phyloP scores from a whole-genome alignment of 1,139 yeast species.

The Diutina sp. region DNA sequence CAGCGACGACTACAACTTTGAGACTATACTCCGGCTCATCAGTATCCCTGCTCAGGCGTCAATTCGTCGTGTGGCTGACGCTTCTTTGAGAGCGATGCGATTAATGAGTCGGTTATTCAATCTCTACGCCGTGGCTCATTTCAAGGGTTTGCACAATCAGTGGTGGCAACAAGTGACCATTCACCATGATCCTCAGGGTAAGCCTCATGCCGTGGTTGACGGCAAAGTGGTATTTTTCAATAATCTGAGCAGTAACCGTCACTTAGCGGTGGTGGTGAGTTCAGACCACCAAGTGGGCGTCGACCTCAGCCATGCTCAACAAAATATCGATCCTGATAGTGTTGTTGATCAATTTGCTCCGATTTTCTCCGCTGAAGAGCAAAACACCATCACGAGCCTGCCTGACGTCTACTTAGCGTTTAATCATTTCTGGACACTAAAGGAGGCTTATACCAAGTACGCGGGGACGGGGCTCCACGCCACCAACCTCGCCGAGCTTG shows the following conservation, averaged over 20 bases:
- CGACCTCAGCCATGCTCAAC: background rate
- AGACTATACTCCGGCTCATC: slow-evolving; percentile 6
- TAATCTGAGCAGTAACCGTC: background rate
- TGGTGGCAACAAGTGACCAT: background rate
- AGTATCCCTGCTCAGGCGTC: background rate
- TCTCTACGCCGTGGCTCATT: background rate
- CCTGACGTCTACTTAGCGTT: slow-evolving; percentile 15
- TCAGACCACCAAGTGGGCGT: background rate
- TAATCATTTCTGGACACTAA: slow-evolving; percentile 59
- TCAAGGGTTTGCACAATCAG: background rate
- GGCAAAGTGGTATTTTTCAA: background rate
- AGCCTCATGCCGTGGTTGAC: background rate
- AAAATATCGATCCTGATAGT: background rate
- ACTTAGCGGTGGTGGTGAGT: background rate
- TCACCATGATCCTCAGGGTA: background rate
- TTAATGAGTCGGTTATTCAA: background rate
- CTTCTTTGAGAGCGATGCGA: background rate
- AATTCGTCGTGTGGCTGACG: background rate
- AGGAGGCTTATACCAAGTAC: slow-evolving; percentile 56
- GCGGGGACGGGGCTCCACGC: slow-evolving; percentile 43
- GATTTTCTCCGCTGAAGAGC: background rate
- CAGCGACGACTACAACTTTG: slow-evolving; percentile 23
- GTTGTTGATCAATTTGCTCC: background rate
- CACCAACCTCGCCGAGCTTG: slow-evolving; percentile 6
- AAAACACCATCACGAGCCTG: background rate